phyloP scores from a whole-genome alignment of 176 grass and related monocot species.

The Tuctoria greenei region DNA sequence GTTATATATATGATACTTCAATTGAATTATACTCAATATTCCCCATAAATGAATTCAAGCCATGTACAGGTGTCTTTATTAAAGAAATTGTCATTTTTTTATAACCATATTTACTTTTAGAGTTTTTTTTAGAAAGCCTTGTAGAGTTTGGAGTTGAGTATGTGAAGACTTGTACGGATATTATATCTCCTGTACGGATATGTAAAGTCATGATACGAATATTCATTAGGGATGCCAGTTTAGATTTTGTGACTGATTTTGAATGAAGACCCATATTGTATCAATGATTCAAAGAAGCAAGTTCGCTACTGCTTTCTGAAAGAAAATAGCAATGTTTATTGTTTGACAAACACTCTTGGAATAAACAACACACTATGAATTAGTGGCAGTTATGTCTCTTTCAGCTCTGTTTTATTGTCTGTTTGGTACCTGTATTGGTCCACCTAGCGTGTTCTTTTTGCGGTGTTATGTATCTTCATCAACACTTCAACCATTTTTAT shows the following conservation, averaged over 20 bases:
- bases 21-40: neutral
- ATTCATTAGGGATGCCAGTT: neutral
- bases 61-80: neutral
- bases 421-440: neutral
- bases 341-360: neutral
- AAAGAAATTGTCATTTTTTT: neutral
- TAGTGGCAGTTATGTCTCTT: neutral
- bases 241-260: neutral
- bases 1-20: neutral
- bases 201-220: neutral
- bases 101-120: neutral
- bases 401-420: neutral
- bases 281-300: neutral
- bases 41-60: neutral
- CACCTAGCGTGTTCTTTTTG: neutral
- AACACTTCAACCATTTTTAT: neutral
- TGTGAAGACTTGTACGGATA: neutral
- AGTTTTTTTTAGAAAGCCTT: too few species aligned
- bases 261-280: neutral
- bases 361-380: neutral
- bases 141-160: neutral
- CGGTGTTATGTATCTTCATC: neutral
- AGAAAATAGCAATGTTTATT: neutral
- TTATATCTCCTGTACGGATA: neutral
- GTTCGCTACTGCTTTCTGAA: neutral